Conservation (phyloP, 192 early-diverging fungal species). For the Umbelopsis vinacea region DNA sequence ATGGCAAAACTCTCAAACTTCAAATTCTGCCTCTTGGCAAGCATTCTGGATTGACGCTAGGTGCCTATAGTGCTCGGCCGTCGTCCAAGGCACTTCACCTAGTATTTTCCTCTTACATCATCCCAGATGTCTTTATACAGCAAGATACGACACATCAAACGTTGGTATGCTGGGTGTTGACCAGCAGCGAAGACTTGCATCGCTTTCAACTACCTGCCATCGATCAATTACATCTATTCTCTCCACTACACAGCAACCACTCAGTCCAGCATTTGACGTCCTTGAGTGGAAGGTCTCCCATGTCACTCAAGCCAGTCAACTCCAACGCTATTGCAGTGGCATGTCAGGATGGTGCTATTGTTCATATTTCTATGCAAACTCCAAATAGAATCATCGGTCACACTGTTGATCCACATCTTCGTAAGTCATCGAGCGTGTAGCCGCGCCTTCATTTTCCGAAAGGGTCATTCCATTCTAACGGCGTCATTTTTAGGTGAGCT, state of each 20-base stretch:
- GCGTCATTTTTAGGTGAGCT: background rate
- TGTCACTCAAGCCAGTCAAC: background rate
- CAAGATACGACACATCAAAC: background rate
- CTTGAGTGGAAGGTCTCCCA: background rate
- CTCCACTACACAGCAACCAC: background rate
- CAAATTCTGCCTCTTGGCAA: background rate
- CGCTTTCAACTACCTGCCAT: background rate
- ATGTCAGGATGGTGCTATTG: slow-evolving; percentile 8
- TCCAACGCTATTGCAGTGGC: background rate
- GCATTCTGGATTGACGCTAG: background rate
- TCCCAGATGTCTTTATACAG: slow-evolving; percentile 3
- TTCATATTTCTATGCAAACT: background rate
- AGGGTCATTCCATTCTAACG: no score
- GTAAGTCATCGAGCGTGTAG: background rate
- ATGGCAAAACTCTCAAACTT: background rate
- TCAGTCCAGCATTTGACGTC: background rate
- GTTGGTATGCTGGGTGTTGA: background rate
- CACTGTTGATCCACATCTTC: slow-evolving; percentile 1
- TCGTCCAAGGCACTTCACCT: background rate
- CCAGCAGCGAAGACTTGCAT: slow-evolving; percentile 11
- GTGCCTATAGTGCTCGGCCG: background rate
- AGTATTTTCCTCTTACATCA: background rate
- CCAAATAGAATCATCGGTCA: slow-evolving; percentile 3
- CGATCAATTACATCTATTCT: background rate
- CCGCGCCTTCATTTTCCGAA: no score